phyloP scores from a whole-genome alignment of 1,139 yeast genomes.

The Candida sp. region DNA sequence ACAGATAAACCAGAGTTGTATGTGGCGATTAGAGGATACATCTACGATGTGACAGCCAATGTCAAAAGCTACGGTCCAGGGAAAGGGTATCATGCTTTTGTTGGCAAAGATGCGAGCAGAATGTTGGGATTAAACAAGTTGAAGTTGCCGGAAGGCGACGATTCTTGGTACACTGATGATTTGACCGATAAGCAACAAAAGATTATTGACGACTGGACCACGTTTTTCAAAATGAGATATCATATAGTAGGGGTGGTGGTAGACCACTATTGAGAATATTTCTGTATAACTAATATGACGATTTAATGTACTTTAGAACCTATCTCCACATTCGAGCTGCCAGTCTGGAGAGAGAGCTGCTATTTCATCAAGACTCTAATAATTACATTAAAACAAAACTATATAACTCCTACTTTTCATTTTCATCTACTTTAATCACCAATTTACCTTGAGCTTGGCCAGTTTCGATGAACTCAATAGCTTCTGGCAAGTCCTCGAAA shows the following conservation, averaged over 20 bases:
- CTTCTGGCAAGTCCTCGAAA: constrained; percentile 52
- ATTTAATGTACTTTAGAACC: too few relatives aligned
- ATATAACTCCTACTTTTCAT: background rate
- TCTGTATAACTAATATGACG: too few relatives aligned
- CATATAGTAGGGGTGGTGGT: constrained; percentile 40
- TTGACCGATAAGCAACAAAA: constrained; percentile 53
- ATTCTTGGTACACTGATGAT: constrained; percentile 51
- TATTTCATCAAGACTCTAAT: background rate
- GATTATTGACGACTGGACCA: constrained; percentile 61
- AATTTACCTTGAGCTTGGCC: constrained; percentile 67
- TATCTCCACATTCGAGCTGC: too few relatives aligned
- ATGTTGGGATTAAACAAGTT: constrained; percentile 57
- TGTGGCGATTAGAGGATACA: constrained; percentile 74
- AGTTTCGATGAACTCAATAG: constrained; percentile 46
- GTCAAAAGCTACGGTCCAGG: constrained; percentile 76
- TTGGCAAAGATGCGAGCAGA: constrained; percentile 79
- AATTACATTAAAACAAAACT: background rate
- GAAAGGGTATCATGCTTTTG: constrained; percentile 70
- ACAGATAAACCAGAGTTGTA: constrained; percentile 45
- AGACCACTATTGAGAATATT: background rate
- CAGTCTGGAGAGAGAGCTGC: too few relatives aligned
- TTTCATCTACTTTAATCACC: constrained; percentile 36
- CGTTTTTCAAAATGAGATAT: constrained; percentile 57
- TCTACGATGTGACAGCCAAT: constrained; percentile 79
- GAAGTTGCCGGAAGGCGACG: constrained; percentile 18